Evolutionary conservation across 1,284 basidiomycete genomes (phyloP).

Genomic region (Malassezia sp.): DNA sequence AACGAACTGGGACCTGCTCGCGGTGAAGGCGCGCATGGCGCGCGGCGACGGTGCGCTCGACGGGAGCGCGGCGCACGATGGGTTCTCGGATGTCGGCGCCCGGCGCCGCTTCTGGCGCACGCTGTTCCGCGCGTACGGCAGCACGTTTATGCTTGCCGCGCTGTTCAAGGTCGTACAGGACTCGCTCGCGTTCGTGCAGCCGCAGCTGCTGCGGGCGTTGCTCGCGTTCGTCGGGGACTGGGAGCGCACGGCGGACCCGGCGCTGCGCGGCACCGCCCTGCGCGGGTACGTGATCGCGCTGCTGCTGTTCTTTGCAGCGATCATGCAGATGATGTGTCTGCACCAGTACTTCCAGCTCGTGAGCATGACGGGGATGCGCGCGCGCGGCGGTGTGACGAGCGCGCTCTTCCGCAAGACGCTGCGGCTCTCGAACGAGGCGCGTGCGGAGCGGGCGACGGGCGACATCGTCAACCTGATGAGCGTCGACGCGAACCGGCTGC

Average conservation of each 20-base stretch:
- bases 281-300: slow-evolving; percentile 45
- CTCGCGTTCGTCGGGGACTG: slow-evolving; percentile 57
- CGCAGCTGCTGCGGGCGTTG: slow-evolving; percentile 70
- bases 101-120: slow-evolving; percentile 23
- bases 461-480: slow-evolving; percentile 91
- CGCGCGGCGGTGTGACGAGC: slow-evolving; percentile 73
- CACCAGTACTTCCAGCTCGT: slow-evolving; percentile 80
- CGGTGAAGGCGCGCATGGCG: no score
- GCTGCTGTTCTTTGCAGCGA: slow-evolving; percentile 60
- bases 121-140: slow-evolving; percentile 55
- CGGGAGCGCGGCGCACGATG: slow-evolving; percentile 11
- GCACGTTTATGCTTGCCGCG: slow-evolving; percentile 61
- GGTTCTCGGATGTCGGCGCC: no score
- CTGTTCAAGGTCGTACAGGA: slow-evolving; percentile 64
- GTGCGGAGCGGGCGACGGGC: slow-evolving; percentile 63
- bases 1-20: slow-evolving; percentile 46
- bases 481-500: slow-evolving; percentile 66
- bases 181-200: slow-evolving; percentile 69
- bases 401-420: slow-evolving; percentile 77
- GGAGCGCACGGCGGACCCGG: slow-evolving; percentile 18
- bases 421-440: slow-evolving; percentile 70
- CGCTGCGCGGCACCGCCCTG: slow-evolving; percentile 23
- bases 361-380: slow-evolving; percentile 78
- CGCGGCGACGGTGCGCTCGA: no score
- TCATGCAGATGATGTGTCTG: slow-evolving; percentile 66